phyloP scores from a whole-genome alignment of 1,139 yeast species.

The Candida albicans region DNA sequence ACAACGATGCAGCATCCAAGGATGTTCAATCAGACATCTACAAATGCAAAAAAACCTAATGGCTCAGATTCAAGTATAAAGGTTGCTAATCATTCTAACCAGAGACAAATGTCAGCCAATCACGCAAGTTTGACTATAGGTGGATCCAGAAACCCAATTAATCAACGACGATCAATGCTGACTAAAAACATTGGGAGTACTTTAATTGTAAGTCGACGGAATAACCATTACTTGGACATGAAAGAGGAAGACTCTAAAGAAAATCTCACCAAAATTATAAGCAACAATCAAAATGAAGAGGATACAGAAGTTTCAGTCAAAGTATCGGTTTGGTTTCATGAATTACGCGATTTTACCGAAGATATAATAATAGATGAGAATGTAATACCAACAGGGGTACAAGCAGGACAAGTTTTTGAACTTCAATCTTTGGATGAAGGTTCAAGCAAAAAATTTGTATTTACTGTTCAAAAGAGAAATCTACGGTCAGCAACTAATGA shows the following conservation, averaged over 20 bases:
- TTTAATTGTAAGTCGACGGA: conserved; percentile 14
- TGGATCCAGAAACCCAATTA: conserved; percentile 12
- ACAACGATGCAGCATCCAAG: conserved; percentile 33
- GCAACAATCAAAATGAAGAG: conserved; percentile 9
- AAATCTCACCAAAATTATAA: conserved; percentile 1
- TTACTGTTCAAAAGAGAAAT: conserved; percentile 22
- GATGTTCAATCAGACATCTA: conserved; percentile 18
- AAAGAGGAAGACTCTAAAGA: neutral
- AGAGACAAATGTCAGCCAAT: conserved; percentile 22
- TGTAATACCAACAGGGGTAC: conserved; percentile 55
- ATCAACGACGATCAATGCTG: conserved; percentile 7
- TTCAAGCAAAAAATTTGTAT: conserved; percentile 20
- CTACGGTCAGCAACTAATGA: conserved; percentile 7
- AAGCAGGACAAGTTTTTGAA: conserved; percentile 76
- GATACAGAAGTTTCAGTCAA: conserved; percentile 30
- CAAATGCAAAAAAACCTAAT: neutral
- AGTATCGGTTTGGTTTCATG: conserved; percentile 75
- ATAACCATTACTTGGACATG: conserved; percentile 12
- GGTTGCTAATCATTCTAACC: neutral
- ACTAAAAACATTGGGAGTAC: conserved; percentile 16
- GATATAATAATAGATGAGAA: conserved; percentile 63
- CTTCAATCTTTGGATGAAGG: conserved; percentile 23
- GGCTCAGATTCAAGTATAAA: neutral
- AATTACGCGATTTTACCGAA: conserved; percentile 54
- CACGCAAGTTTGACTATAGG: conserved; percentile 24